Percentiles rank a stretch among this genome's conserved stretches.
phyloP scores from a whole-genome alignment of 306 rosid genomes.

The Corylus americana region DNA sequence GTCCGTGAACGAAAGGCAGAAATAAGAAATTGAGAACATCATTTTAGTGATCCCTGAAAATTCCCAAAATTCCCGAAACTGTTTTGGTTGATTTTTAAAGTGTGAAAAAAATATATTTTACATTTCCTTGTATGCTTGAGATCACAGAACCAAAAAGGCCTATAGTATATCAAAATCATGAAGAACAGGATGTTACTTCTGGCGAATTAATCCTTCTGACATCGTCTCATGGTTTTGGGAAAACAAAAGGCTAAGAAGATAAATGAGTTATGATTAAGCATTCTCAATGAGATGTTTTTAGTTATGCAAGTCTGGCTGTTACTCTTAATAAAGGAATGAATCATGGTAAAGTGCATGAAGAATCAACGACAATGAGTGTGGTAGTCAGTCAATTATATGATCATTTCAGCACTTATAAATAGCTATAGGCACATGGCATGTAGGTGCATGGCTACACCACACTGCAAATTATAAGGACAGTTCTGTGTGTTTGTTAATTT shows the following conservation, averaged over 20 bases:
- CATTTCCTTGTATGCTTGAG: not conserved
- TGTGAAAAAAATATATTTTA: no score
- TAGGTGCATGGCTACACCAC: not conserved
- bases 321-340: not conserved
- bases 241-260: not conserved
- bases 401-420: no score
- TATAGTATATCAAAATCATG: not conserved
- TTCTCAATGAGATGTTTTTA: not conserved
- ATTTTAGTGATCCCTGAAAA: no score
- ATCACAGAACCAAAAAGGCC: not conserved
- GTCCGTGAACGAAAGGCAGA: no score
- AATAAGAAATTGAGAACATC: no score
- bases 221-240: not conserved
- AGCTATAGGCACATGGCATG: not conserved
- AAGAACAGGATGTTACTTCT: not conserved
- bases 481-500: not conserved
- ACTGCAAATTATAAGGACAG: not conserved
- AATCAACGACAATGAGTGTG: not conserved
- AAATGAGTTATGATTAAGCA: not conserved
- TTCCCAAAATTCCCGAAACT: no score
- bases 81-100: no score
- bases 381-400: not conserved
- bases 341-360: not conserved
- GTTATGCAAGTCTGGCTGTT: not conserved
- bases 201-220: not conserved